Base-by-base conservation (phyloP, 2,329 filamentous ascomycete species). In the Diaporthe destruens region DNA sequence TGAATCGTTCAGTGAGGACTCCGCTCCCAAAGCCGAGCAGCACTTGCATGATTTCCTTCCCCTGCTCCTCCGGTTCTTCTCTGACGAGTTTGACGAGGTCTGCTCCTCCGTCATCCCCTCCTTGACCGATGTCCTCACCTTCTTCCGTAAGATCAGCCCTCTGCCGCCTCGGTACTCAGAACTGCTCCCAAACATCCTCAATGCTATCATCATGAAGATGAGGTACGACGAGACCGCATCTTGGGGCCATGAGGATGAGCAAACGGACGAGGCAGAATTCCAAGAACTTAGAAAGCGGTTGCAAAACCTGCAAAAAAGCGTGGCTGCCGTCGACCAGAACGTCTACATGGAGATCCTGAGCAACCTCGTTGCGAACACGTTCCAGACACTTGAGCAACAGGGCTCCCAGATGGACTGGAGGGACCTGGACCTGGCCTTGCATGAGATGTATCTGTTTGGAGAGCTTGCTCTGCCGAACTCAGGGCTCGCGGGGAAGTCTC, bases 71-170 rank as follows among this genome's bases (percentile, higher is more conserved):
- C 93, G 96, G 51, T 98, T 98, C 86, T 98, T 99, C 84, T 93
- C 95, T 32, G 96, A 99, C 82, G 95, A 99, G 80, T 99, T 97
- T 81, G 96, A 99, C 82, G 96, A 99, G 84, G 92, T 99, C 77
- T 98, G 96, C 86, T 97, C 95, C 47, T 96, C 94, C 16, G 94
- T 98, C 72, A 97, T 99, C 74, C 94, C 95, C 29, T 96, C 94
- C 49, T 90, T 98, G 71, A 98, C 94, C 63, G 97, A 99, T 78
- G 89, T 98, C 63, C 89, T 99, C 74, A 95, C 94, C 36, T 96
- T 97, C 81, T 89, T 98, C 76, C 92, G 96, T 72, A 97, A 95
- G 82, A 86, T 95, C 49, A 89, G 92, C 16, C 87, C 90, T 25
- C 86, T 97, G n/a, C 91, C 93, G 23, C 84, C 88, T 61, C 89